These are phyloP conservation scores for Alternaria incomplexa DNA, from an alignment of 2,329 filamentous ascomycete species.

Conservation along the genomic window DNA sequence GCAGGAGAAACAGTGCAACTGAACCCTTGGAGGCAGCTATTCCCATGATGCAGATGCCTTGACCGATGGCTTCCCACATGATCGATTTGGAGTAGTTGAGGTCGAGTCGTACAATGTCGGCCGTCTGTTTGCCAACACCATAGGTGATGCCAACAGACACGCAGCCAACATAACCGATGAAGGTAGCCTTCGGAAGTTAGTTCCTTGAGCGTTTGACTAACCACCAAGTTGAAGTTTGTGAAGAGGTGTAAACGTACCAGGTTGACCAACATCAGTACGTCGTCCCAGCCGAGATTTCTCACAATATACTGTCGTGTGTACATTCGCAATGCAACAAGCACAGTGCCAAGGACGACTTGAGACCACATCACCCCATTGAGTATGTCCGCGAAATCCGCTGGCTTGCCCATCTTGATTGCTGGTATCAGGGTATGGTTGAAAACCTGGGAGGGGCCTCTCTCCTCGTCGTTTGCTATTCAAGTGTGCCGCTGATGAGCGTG, in stretches of 20 bases:
- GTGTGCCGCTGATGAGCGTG: not conserved
- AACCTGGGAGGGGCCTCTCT: not conserved
- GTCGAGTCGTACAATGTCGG: constrained; percentile 21
- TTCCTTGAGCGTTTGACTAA: not conserved
- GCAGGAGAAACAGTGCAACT: constrained; percentile 39
- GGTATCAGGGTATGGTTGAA: not conserved
- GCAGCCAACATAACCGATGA: constrained; percentile 33
- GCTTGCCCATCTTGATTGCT: constrained; percentile 22
- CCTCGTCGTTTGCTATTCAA: not conserved
- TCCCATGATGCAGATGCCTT: constrained; percentile 40
- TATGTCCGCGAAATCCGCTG: constrained; percentile 27
- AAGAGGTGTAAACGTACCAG: constrained; percentile 20
- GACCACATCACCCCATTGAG: constrained; percentile 41
- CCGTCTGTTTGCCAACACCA: constrained; percentile 36
- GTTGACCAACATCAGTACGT: constrained; percentile 36
- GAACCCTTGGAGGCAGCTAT: constrained; percentile 40
- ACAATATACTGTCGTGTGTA: constrained; percentile 40
- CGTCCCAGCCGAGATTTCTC: constrained; percentile 37
- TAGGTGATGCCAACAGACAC: constrained; percentile 32
- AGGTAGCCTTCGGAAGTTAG: constrained; percentile 21
- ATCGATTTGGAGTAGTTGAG: constrained; percentile 38
- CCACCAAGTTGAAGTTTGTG: not conserved
- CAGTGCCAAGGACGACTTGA: constrained; percentile 30
- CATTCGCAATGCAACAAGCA: constrained; percentile 34
- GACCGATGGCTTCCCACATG: constrained; percentile 41